phyloP scores from a whole-genome alignment of 495 filamentous ascomycete genomes.

The Daldinia caldariorum region DNA sequence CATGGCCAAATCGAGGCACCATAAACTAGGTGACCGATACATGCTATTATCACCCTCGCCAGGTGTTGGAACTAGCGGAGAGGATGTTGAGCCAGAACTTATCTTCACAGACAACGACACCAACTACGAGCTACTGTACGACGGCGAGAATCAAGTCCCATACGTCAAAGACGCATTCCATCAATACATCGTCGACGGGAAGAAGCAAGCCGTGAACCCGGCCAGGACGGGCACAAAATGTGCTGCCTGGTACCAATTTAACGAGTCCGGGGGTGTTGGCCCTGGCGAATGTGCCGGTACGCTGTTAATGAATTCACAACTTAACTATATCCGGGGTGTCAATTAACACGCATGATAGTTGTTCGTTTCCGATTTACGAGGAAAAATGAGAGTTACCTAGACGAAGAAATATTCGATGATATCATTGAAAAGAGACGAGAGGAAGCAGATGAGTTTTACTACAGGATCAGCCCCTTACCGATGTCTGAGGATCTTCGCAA shows the following conservation, averaged over 20 bases:
- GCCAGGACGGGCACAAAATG: constrained; percentile 83
- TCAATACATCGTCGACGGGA: constrained; percentile 80
- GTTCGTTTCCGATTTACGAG: constrained; percentile 89
- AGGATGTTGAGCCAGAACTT: constrained; percentile 83
- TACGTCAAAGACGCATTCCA: constrained; percentile 98
- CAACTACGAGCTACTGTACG: constrained; percentile 81
- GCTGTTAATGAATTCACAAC: neutral
- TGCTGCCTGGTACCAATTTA: constrained; percentile 91
- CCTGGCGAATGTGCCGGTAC: constrained; percentile 85
- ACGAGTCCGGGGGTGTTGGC: constrained; percentile 83
- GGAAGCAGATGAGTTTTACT: constrained; percentile 97
- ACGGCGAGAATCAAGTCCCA: constrained; percentile 75
- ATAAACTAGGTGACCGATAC: constrained; percentile 82
- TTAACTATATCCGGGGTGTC: neutral
- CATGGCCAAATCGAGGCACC: constrained; percentile 76
- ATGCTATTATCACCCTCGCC: constrained; percentile 90
- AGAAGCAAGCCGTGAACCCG: constrained; percentile 85
- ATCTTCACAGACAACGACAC: constrained; percentile 97
- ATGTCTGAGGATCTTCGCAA: constrained; percentile 95
- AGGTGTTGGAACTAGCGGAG: constrained; percentile 75
- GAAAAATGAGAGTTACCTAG: constrained; percentile 76
- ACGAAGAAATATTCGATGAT: constrained; percentile 93
- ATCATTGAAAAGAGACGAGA: constrained; percentile 83
- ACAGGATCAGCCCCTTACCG: constrained; percentile 87
- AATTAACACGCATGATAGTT: constrained; percentile 57